Conservation (phyloP, 106 monocot species). For the Dendrobium nobile region DNA sequence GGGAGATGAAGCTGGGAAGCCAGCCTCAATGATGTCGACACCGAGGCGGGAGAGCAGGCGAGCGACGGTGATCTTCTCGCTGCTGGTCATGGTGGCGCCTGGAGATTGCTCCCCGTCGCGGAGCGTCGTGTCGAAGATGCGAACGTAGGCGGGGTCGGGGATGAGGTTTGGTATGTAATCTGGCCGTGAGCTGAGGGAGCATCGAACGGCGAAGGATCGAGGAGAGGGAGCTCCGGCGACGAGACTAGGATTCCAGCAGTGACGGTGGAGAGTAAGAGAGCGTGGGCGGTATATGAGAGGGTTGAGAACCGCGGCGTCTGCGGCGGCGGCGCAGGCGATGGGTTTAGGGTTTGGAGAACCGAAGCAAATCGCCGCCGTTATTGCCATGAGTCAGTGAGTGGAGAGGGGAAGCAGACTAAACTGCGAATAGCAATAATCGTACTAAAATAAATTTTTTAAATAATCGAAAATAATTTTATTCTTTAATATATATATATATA, state of each 20-base stretch:
- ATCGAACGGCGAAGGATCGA: slow-evolving; percentile 1
- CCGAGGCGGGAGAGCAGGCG: slow-evolving; percentile 66
- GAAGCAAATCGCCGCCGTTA: neutral
- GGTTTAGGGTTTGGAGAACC: slow-evolving; percentile 15
- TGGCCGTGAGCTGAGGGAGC: slow-evolving; percentile 41
- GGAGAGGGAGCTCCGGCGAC: neutral
- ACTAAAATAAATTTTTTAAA: too few species aligned
- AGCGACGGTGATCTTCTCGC: slow-evolving; percentile 80
- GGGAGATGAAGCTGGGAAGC: slow-evolving; percentile 84
- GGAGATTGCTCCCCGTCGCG: slow-evolving; percentile 99
- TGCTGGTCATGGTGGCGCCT: slow-evolving; percentile 91
- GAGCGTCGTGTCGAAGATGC: slow-evolving; percentile 92
- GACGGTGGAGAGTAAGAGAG: slow-evolving; percentile 8
- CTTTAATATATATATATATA: too few species aligned
- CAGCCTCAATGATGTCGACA: slow-evolving; percentile 96
- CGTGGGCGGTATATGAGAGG: neutral
- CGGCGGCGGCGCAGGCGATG: neutral
- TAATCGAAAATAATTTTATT: too few species aligned
- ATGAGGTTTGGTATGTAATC: slow-evolving; percentile 69
- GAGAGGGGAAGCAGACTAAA: neutral
- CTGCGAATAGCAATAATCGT: neutral
- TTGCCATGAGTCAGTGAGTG: neutral
- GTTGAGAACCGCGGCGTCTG: neutral
- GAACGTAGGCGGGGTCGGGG: slow-evolving; percentile 67
- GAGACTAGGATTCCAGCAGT: neutral